Base-by-base conservation (phyloP, 2,329 filamentous ascomycete species). In the Fusarium keratoplasticum region DNA sequence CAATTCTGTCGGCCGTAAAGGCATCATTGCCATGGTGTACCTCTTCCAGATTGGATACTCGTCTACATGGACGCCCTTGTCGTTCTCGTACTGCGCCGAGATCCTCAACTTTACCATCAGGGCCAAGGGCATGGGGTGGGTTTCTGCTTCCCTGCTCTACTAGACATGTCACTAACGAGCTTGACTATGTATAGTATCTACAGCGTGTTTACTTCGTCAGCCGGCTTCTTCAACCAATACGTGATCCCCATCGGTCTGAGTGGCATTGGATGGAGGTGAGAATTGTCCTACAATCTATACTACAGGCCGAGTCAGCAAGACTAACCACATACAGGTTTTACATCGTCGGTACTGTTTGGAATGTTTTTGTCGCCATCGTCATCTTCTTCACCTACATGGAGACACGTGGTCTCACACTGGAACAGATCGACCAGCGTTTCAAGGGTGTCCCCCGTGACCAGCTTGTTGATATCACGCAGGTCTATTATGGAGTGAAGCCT, bases 21-120 rank as follows among this genome's bases (percentile, higher is more conserved):
- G 52, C 1, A 67, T 70, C n/a, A 62, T 70, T n/a, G 67, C 67
- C 11, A 70, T 70, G 67, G 50, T 70, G 5, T 70, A 67, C 40
- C 40, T 70, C n/a, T 70, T 70, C 35, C 67, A 70, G 38, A 60
- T 70, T n/a, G 67, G 67, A 22, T 70, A 70, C 22, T 70, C 67
- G 2, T 70, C 64, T 8, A 70, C 64, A 4, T 70, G 67, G 67
- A 67, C 66, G 13, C 66, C 66, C 14, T 14, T 69, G 6, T 69
- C 66, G 22, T 69, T 69, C 40, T 69, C 66, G 7, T 69, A 69
- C 40, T 69, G 66, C 9, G 66, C 66, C 16, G 66, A 69, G 42
- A 40, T 69, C 31, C 66, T 69, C 38, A 69, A 69, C 25, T 69
- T 69, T 35, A 69, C 66, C 9, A 69, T 69, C 33, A 63, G 66